These are phyloP conservation scores for Aspergillus steynii DNA, from an alignment of 495 filamentous ascomycete species.

Conservation along the genomic window DNA sequence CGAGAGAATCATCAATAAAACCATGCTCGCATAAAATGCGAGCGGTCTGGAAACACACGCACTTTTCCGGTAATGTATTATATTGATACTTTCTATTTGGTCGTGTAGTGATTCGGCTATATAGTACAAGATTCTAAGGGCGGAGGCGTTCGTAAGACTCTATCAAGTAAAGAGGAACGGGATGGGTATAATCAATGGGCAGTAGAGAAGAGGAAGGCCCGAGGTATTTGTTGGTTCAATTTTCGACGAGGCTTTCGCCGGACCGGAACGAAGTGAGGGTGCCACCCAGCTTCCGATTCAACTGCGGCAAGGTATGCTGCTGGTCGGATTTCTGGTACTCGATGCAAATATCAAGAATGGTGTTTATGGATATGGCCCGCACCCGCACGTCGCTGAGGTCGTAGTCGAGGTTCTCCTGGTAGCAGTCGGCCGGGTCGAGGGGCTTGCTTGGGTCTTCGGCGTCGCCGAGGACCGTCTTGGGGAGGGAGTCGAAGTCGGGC, in stretches of 20 bases:
- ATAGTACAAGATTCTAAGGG: not conserved
- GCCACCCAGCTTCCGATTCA: slow-evolving; percentile 38
- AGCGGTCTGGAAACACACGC: not conserved
- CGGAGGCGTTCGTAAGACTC: not conserved
- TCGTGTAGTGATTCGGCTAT: not conserved
- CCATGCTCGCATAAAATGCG: not conserved
- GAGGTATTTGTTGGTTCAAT: not conserved
- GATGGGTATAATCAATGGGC: too few species aligned
- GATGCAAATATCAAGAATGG: slow-evolving; percentile 36
- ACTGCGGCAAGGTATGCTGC: slow-evolving; percentile 19
- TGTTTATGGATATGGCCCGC: slow-evolving; percentile 17
- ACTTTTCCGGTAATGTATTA: not conserved
- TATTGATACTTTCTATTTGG: not conserved
- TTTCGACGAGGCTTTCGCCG: slow-evolving; percentile 13
- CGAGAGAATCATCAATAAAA: not conserved
- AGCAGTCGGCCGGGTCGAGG: slow-evolving; percentile 24
- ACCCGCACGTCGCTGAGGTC: slow-evolving; percentile 34
- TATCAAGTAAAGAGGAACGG: not conserved
- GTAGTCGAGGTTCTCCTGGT: slow-evolving; percentile 41
- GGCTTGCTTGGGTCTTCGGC: not conserved
- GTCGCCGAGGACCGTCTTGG: slow-evolving; percentile 18
- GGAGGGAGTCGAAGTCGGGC: slow-evolving; percentile 25
- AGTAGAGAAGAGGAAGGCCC: too few species aligned
- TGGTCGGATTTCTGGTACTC: slow-evolving; percentile 28
- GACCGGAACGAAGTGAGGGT: slow-evolving; percentile 31